phyloP scores from a whole-genome alignment of 441 rosid species.

The Macaranga tanarius region DNA sequence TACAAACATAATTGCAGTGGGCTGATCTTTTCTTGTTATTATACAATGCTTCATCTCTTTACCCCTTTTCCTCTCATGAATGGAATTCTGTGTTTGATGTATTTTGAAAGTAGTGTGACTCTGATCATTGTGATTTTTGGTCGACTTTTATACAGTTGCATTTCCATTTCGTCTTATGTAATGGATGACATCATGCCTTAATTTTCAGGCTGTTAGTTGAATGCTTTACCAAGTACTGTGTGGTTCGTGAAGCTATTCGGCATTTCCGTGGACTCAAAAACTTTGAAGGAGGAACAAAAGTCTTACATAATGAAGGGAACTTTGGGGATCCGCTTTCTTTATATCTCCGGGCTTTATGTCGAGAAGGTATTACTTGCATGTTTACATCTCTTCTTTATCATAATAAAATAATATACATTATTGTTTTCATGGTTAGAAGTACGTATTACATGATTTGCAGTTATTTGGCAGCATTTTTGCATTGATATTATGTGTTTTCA shows the following conservation, averaged over 20 bases:
- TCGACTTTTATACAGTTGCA: conserved; percentile 1
- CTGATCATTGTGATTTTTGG: background rate
- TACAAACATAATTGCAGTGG: background rate
- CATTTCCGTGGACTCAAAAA: conserved; percentile 86
- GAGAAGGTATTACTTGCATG: conserved; percentile 64
- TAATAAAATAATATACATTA: background rate
- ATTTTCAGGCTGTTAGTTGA: conserved; percentile 83
- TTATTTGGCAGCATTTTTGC: background rate
- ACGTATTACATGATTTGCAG: background rate
- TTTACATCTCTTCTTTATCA: background rate
- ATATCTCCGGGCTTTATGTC: conserved; percentile 91
- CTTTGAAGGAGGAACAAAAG: conserved; percentile 77
- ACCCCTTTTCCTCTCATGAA: background rate
- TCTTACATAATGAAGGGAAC: conserved; percentile 72
- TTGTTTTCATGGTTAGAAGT: background rate
- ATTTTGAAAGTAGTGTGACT: background rate
- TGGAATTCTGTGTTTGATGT: background rate
- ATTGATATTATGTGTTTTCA: background rate
- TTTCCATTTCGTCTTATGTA: conserved; percentile 12
- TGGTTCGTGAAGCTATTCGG: conserved; percentile 85
- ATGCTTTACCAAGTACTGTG: conserved; percentile 90
- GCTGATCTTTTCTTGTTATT: background rate
- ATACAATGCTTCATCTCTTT: background rate
- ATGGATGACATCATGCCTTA: conserved; percentile 23
- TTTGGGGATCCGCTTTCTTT: conserved; percentile 93